Percentiles rank a stretch among this genome's conserved stretches.
Conservation (phyloP, 495 filamentous ascomycete species). For the Trichoderma reesei region DNA sequence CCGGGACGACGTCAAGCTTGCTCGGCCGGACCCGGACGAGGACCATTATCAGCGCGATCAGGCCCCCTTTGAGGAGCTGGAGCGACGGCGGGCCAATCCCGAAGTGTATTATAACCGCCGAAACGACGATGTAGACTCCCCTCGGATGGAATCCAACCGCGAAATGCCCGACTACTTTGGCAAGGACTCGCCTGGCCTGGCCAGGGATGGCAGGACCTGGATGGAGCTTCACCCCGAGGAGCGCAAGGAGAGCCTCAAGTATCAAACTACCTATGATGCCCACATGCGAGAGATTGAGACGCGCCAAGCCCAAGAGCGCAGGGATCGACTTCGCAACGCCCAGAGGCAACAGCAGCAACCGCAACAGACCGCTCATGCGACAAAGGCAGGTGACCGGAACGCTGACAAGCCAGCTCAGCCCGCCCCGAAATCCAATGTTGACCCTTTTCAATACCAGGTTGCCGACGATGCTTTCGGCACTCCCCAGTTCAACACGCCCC, state of each 20-base stretch:
- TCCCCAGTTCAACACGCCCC: slow-evolving; percentile 26
- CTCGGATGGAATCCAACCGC: background rate
- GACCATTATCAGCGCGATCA: slow-evolving; percentile 16
- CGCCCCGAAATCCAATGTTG: slow-evolving; percentile 22
- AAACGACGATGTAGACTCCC: background rate
- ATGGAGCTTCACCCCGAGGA: slow-evolving; percentile 2
- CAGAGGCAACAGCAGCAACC: background rate
- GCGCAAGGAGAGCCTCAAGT: background rate
- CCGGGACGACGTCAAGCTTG: background rate
- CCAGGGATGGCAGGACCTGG: background rate
- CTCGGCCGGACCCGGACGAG: slow-evolving; percentile 11
- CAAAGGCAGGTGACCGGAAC: slow-evolving; percentile 14
- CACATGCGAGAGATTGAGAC: background rate
- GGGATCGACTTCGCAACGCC: background rate
- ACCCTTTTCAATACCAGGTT: slow-evolving; percentile 45
- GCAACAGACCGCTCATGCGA: background rate
- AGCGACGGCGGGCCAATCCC: background rate
- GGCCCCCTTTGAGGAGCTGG: background rate
- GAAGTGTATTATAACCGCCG: slow-evolving; percentile 1
- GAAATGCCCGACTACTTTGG: background rate
- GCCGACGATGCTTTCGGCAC: slow-evolving; percentile 37
- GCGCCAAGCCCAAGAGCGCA: background rate
- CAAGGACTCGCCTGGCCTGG: background rate
- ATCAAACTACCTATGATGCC: slow-evolving; percentile 3
- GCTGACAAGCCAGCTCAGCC: slow-evolving; percentile 14